A percentile compares a stretch with the other conserved stretches of the same genome.
These are phyloP conservation scores for Coemansia biformis DNA, from an alignment of 192 early-diverging fungal genomes.

Conservation along the genomic window DNA sequence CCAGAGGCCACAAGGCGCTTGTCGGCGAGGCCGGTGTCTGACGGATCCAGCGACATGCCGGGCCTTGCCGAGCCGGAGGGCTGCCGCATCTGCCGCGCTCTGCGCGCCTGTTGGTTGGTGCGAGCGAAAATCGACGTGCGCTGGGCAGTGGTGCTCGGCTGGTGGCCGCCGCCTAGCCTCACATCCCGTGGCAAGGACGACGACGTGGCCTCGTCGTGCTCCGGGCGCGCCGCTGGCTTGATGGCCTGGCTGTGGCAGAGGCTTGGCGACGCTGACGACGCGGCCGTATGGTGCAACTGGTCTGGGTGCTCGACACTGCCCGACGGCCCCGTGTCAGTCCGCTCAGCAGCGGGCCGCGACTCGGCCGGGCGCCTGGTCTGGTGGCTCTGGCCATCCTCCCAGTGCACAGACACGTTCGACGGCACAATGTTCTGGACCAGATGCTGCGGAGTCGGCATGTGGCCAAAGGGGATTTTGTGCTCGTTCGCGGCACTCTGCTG, in stretches of 20 bases:
- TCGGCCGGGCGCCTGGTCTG: constrained; percentile 1
- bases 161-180: constrained; percentile 5
- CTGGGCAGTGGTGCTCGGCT: constrained; percentile 1
- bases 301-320: constrained; percentile 17
- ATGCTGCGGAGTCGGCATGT: constrained; percentile 3
- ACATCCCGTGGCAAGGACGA: constrained; percentile 31
- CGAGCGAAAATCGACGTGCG: constrained; percentile 31
- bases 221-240: constrained; percentile 18
- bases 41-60: neutral
- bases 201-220: constrained; percentile 6
- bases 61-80: neutral
- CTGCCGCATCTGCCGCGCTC: neutral
- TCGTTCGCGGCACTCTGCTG: neutral
- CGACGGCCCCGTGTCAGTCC: constrained; percentile 3
- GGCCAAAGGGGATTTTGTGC: neutral
- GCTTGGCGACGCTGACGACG: constrained; percentile 35
- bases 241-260: constrained; percentile 16
- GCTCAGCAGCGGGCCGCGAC: neutral
- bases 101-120: neutral
- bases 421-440: constrained; percentile 11
- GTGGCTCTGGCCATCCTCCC: constrained; percentile 12
- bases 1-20: constrained; percentile 1
- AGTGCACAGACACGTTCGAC: too few relatives aligned
- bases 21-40: neutral
- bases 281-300: constrained; percentile 6